A percentile compares a stretch with the other conserved stretches of the same genome.
Conservation (phyloP, 2,329 filamentous ascomycete species). For the Neofusicoccum ribis region DNA sequence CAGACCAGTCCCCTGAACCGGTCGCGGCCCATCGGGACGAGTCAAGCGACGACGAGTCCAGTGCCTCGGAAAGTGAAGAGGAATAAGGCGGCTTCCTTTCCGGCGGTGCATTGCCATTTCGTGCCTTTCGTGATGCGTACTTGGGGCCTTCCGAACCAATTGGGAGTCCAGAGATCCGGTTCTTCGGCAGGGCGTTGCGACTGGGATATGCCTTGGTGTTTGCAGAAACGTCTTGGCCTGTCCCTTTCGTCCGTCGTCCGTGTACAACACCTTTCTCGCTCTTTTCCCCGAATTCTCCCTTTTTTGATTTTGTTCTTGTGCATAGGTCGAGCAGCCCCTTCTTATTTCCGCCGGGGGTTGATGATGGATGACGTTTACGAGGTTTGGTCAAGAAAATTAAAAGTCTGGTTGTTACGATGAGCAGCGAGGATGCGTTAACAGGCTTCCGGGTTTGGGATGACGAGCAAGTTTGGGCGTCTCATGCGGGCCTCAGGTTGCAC, state of each 20-base stretch:
- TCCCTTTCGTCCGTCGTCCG: background rate
- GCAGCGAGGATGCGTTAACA: constrained; percentile 17
- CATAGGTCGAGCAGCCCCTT: constrained; percentile 27
- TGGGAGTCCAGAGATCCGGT: background rate
- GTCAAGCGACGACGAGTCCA: constrained; percentile 56
- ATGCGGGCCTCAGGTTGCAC: background rate
- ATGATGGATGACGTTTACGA: constrained; percentile 26
- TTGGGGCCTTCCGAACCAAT: background rate
- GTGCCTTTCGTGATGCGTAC: background rate
- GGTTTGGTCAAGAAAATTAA: constrained; percentile 21
- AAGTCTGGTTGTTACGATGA: constrained; percentile 21
- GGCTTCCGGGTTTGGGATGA: constrained; percentile 12
- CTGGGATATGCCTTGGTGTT: background rate
- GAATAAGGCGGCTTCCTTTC: constrained; percentile 31
- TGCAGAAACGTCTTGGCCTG: background rate
- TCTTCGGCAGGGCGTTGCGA: background rate
- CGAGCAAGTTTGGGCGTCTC: constrained; percentile 2
- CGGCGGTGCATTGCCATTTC: background rate
- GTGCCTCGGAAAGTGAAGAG: constrained; percentile 55
- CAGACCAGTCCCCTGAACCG: constrained; percentile 42
- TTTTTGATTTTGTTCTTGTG: constrained; percentile 21
- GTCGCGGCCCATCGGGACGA: constrained; percentile 40
- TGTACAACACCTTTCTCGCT: constrained; percentile 9
- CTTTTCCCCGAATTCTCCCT: background rate
- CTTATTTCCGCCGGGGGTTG: constrained; percentile 17